Evolutionary conservation across 108 stramenopile genomes (phyloP), one percentile per base, ranked within the genome.

Genomic region (Cyclotella kingstonii): DNA sequence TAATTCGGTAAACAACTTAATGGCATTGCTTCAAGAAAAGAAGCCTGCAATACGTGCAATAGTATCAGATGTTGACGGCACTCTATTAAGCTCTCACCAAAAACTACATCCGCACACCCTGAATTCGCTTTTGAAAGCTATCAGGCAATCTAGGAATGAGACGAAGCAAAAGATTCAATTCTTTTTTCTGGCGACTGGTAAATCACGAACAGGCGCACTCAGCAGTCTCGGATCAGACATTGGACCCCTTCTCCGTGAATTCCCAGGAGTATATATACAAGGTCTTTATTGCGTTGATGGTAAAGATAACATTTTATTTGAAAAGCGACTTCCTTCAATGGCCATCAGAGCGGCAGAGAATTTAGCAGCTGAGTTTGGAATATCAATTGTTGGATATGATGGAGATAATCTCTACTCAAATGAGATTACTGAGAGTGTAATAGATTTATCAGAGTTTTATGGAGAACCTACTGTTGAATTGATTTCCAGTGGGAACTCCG

Each of bases 151-250:
- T 10, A 27, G 39, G 26, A 67, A 44, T 23, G 43, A 47, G 48
- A 34, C 19, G 34, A 29, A 63, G n/a, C 68, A 66, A 34, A 43
- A 38, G 23, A 57, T 72, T 5, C 28, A 79, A 25, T 72, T 55
- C 22, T 89, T 93, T 62, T 90, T 95, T 62, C 84, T 85, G 2
- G 94, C 94, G 6, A 95, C 94, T 6, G 94, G 94, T 3, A 95
- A 95, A 56, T 79, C 90, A 19, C 61, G 89, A 21, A 58, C 43
- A 33, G 94, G 94, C 23, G 91, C 90, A 18, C 33, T 84, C 53
- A 58, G 68, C 44, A 84, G 81, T 48, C 61, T 95, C 36, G 81
- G 81, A 17, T 34, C 58, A 18, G 54, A 46, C 5, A 34, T 82
- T 28, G 75, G 65, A 9, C 51, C 72, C 10, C 45, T 76, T 1